Percentiles rank a stretch among this genome's conserved stretches.
These are phyloP conservation scores for Bullera alba DNA, from an alignment of 768 basidiomycete genomes.

Conservation along the genomic window DNA sequence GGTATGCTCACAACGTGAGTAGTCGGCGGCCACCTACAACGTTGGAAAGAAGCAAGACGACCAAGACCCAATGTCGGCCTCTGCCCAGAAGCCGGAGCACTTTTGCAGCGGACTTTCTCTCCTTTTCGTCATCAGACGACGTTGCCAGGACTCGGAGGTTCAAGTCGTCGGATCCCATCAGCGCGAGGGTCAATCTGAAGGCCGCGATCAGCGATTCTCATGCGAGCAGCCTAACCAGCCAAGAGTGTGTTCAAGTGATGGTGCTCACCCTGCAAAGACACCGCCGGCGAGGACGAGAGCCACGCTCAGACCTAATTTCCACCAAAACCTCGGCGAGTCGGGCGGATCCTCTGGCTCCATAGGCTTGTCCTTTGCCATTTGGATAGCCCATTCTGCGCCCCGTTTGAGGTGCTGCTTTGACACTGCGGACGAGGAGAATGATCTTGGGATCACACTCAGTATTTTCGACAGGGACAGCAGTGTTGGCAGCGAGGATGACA, in stretches of 20 bases:
- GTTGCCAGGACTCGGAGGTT: conserved; percentile 77
- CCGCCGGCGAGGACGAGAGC: conserved; percentile 75
- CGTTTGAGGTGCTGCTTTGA: background rate
- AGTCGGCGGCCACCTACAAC: conserved; percentile 50
- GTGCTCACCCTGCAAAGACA: conserved; percentile 77
- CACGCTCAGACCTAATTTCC: conserved; percentile 61
- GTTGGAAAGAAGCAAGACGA: conserved; percentile 81
- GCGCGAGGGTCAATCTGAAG: conserved; percentile 78
- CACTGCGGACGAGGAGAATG: conserved; percentile 1
- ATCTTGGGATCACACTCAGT: conserved; percentile 8
- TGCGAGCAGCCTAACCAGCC: background rate
- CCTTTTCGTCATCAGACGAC: conserved; percentile 66
- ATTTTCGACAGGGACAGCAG: conserved; percentile 32
- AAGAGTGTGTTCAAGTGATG: background rate
- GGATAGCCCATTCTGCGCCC: background rate
- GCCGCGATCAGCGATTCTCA: background rate
- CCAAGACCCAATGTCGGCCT: conserved; percentile 88
- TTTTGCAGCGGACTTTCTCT: conserved; percentile 51
- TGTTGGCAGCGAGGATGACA: conserved; percentile 22
- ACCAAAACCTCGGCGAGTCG: conserved; percentile 59
- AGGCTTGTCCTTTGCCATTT: conserved; percentile 1
- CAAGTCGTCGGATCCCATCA: conserved; percentile 90
- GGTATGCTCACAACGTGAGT: background rate
- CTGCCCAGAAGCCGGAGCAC: conserved; percentile 55
- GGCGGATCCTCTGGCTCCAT: conserved; percentile 43